phyloP scores from a whole-genome alignment of 208 protist genomes.

The Leishmania turanica region DNA sequence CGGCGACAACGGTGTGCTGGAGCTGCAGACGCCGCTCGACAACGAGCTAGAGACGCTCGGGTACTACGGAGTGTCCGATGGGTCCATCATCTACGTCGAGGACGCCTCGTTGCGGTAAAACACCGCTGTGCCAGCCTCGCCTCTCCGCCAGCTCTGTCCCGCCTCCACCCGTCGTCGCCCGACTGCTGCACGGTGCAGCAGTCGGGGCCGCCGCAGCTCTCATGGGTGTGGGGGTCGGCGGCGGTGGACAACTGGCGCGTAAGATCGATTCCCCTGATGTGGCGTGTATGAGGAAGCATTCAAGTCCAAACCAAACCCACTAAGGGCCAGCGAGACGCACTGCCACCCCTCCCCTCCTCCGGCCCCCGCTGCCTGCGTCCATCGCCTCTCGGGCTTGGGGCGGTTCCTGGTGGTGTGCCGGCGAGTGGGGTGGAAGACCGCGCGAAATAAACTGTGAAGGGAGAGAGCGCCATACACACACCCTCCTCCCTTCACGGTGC shows the following conservation, averaged over 20 bases:
- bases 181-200: not conserved
- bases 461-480: not conserved
- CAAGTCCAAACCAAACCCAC: too few species aligned
- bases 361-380: not conserved
- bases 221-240: not conserved
- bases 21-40: conserved; percentile 48
- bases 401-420: too few species aligned
- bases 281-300: too few species aligned
- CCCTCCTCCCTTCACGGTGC: too few species aligned
- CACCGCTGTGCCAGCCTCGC: not conserved
- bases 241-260: not conserved
- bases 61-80: conserved; percentile 78
- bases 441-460: not conserved
- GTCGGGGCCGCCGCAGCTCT: not conserved
- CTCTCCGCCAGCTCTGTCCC: not conserved
- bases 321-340: not conserved
- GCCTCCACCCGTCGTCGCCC: not conserved
- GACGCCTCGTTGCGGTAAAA: conserved; percentile 65
- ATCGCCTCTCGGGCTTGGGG: not conserved
- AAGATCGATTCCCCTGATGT: too few species aligned
- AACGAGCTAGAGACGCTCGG: conserved; percentile 77
- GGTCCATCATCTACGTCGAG: conserved; percentile 62
- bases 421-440: not conserved
- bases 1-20: conserved; percentile 67
- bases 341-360: not conserved